Evolutionary conservation across 2,329 filamentous ascomycete species (phyloP).

Genomic region (Elsinoe perseae): DNA sequence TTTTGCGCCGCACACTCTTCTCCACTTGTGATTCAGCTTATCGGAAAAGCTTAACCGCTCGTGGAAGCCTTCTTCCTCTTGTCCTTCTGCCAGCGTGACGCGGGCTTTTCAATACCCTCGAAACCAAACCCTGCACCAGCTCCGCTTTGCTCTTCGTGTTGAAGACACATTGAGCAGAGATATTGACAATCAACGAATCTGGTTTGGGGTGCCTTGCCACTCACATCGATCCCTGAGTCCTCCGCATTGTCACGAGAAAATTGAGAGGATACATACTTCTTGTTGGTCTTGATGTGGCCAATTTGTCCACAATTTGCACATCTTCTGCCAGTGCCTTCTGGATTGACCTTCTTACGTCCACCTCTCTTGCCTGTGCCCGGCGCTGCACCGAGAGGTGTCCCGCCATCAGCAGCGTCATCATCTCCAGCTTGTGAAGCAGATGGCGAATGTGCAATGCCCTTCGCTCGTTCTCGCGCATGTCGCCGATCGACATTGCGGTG

Average conservation of each 20-base stretch:
- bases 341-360: conserved; percentile 57
- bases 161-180: not conserved
- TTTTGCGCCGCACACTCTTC: too few relatives aligned
- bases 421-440: conserved; percentile 37
- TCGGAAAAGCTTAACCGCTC: too few relatives aligned
- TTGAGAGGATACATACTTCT: conserved; percentile 60
- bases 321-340: conserved; percentile 63
- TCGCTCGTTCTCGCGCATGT: conserved; percentile 83
- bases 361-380: conserved; percentile 28
- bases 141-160: not conserved
- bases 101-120: not conserved
- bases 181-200: not conserved
- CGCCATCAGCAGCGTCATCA: conserved; percentile 39
- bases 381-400: conserved; percentile 21
- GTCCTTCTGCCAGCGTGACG: not conserved
- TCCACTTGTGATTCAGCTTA: too few relatives aligned
- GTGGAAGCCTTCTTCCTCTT: not conserved
- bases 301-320: conserved; percentile 96
- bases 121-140: conserved; percentile 8
- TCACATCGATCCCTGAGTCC: not conserved
- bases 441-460: conserved; percentile 44
- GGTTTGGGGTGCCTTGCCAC: not conserved
- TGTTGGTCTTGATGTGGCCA: conserved; percentile 98
- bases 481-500: conserved; percentile 87
- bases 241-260: not conserved